Evolutionary conservation across 371 early-diverging fungal genomes (phyloP).

Genomic region (Massospora cicadina): DNA sequence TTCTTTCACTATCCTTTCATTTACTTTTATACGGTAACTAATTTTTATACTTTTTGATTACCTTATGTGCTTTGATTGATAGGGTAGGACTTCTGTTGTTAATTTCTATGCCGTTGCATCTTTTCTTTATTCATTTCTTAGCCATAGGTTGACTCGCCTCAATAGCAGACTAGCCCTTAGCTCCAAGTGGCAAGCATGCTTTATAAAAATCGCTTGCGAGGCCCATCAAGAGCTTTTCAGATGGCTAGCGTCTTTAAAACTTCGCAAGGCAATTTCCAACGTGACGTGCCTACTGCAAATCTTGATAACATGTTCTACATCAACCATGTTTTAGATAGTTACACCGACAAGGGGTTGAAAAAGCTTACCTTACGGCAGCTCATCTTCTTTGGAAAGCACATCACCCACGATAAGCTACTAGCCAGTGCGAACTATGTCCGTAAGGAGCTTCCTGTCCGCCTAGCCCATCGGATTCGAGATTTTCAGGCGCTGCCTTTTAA

Average conservation of each 20-base stretch:
- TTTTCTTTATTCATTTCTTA: too few relatives aligned
- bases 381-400: conserved; percentile 78
- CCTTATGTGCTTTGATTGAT: too few relatives aligned
- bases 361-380: conserved; percentile 82
- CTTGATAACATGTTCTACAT: conserved; percentile 49
- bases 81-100: too few relatives aligned
- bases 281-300: not conserved
- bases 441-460: conserved; percentile 71
- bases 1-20: too few relatives aligned
- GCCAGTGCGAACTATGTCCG: conserved; percentile 77
- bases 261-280: not conserved
- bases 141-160: too few relatives aligned
- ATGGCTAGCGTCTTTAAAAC: not conserved
- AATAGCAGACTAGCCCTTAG: too few relatives aligned
- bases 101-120: too few relatives aligned
- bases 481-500: conserved; percentile 83
- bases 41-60: too few relatives aligned
- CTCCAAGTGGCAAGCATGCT: too few relatives aligned
- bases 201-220: too few relatives aligned
- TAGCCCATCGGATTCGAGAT: conserved; percentile 80
- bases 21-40: too few relatives aligned
- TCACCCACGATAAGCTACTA: conserved; percentile 63
- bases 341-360: conserved; percentile 51
- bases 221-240: too few relatives aligned
- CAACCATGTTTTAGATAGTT: conserved; percentile 72